phyloP scores from a whole-genome alignment of 208 protist species.

The Leishmania amazonensis region DNA sequence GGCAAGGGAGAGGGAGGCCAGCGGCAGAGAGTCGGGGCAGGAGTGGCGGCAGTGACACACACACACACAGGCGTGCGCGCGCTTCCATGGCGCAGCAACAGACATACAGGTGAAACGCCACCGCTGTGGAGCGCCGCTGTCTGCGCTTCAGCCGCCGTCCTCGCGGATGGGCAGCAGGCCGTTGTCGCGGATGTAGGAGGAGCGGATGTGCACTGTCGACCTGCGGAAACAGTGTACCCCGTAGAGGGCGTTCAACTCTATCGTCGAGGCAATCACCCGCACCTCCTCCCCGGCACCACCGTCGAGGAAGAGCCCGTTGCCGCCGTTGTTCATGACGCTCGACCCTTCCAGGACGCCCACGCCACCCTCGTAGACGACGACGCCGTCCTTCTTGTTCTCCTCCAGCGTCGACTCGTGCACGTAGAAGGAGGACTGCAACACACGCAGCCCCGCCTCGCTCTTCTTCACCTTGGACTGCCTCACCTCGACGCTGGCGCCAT shows the following conservation, averaged over 20 bases:
- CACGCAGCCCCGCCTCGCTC: slow-evolving; percentile 54
- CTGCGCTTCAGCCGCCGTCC: slow-evolving; percentile 3
- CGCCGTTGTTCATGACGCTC: slow-evolving; percentile 52
- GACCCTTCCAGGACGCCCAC: slow-evolving; percentile 37
- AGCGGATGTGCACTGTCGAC: slow-evolving; percentile 47
- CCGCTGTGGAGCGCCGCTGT: not conserved
- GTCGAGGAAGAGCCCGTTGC: slow-evolving; percentile 61
- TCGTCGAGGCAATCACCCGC: slow-evolving; percentile 42
- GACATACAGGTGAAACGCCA: not conserved
- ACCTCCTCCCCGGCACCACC: slow-evolving; percentile 28
- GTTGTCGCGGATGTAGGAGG: slow-evolving; percentile 63
- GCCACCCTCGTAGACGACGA: slow-evolving; percentile 55
- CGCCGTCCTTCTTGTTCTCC: slow-evolving; percentile 45
- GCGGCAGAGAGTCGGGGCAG: not conserved
- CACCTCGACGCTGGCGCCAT: slow-evolving; percentile 34
- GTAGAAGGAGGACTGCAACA: slow-evolving; percentile 19
- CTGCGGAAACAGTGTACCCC: slow-evolving; percentile 61
- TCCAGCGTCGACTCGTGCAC: slow-evolving; percentile 55
- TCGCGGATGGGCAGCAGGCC: slow-evolving; percentile 63
- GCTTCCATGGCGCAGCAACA: not conserved
- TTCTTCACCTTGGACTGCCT: slow-evolving; percentile 47
- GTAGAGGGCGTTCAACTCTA: slow-evolving; percentile 72
- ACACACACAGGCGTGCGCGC: not conserved
- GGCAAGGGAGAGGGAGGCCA: not conserved
- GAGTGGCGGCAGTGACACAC: not conserved